A percentile compares a stretch with the other conserved stretches of the same genome.
These are phyloP conservation scores for Backusella mclennaniae DNA, from an alignment of 192 early-diverging fungal genomes.

Conservation along the genomic window DNA sequence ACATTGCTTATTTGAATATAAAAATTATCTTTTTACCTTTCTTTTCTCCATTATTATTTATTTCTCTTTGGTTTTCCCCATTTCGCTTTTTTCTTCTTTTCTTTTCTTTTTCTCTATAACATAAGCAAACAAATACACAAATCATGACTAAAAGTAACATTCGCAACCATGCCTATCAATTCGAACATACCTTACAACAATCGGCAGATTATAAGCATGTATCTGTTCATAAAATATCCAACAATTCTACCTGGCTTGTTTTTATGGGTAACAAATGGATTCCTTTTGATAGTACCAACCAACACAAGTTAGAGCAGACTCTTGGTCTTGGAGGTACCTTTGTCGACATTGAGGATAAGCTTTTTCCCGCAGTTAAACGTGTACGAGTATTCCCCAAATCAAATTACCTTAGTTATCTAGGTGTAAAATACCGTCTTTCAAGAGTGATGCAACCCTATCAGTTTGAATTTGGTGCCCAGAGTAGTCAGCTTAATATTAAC, in stretches of 20 bases:
- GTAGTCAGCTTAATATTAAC: not conserved
- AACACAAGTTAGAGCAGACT: conserved; percentile 28
- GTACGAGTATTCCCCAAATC: conserved; percentile 30
- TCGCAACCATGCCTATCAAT: conserved; percentile 23
- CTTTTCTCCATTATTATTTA: not conserved
- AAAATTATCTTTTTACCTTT: not conserved
- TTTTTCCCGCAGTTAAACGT: conserved; percentile 29
- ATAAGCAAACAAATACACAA: not conserved
- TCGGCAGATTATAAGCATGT: conserved; percentile 8
- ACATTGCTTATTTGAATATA: not conserved
- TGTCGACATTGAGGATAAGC: conserved; percentile 29
- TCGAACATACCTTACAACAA: conserved; percentile 22
- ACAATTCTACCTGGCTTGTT: conserved; percentile 28
- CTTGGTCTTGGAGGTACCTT: conserved; percentile 29
- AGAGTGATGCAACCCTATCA: conserved; percentile 26
- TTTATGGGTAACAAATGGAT: conserved; percentile 21
- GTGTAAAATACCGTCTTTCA: conserved; percentile 29
- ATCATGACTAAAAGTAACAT: conserved; percentile 17
- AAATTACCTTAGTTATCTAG: conserved; percentile 32
- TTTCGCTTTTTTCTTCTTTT: too few relatives aligned
- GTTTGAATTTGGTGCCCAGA: conserved; percentile 1
- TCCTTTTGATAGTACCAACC: conserved; percentile 22
- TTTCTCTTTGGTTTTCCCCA: not conserved
- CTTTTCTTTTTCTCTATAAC: not conserved
- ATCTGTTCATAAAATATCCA: conserved; percentile 15